Base-by-base conservation (phyloP, 2,329 filamentous ascomycete species). In the Diaporthe sp. region DNA sequence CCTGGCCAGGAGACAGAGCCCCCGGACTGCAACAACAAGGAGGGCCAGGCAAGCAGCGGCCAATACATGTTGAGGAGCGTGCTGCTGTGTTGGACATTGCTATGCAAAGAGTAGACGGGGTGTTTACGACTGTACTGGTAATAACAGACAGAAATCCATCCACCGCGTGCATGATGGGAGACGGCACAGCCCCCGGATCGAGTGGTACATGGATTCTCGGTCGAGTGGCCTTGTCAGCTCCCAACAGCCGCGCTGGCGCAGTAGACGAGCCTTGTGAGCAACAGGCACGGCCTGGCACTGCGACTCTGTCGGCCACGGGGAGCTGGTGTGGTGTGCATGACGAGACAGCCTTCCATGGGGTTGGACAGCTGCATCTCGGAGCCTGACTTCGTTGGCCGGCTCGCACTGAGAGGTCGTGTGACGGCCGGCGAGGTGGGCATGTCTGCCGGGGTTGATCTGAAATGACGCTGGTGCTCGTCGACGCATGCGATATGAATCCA, bases 171-270 rank as follows among this genome's bases (percentile, higher is more conserved):
- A n/a, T 25, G 34, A n/a, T 39, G 19, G 28, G 22, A 15, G 9
- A 58, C 60, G 51, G 60, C 61, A 46, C 61, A 58, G 60, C 58
- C 39, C 22, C 15, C 42, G 28, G 34, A 28, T 39, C 37, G 37
- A 57, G 58, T 73, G 51, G 19, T 68, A 53, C 62, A 53, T 55
- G 53, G 68, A 53, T 55, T 22, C 61, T 49, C 37, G 46, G 39
- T 25, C 13, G 12, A 17, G 51, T 39, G 53, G 31, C 39, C 61
- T 15, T 68, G 51, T 57, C 61, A 73, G 61, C 72, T 55, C 55
- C n/a, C 61, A 58, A 73, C 72, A 73, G 61, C 51, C 72, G 61
- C 25, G 37, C 19, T 39, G 60, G 71, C 71, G 37, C 39, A 58
- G 60, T 51, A 46, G 39, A 70, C 25, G 39, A 68, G 51, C n/a